Percentiles rank a stretch among this genome's conserved stretches.
Conservation (phyloP, 352 stramenopile species). For the Pythium angustatum region DNA sequence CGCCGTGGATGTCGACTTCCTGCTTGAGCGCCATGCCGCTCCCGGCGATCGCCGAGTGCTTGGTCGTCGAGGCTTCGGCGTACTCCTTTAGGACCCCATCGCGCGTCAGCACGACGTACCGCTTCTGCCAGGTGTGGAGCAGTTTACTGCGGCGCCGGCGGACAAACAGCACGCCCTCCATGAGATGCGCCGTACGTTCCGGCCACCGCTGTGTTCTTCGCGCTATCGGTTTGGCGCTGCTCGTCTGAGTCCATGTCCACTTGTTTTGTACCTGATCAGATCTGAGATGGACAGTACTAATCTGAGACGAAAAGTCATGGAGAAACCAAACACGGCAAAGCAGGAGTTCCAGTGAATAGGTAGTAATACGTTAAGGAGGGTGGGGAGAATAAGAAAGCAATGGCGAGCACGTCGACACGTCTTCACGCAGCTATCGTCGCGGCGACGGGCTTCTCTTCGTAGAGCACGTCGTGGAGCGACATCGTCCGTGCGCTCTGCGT, state of each 20-base stretch:
- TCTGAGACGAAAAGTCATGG: constrained; percentile 2
- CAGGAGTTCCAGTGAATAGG: not conserved
- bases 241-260: constrained; percentile 16
- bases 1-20: constrained; percentile 42
- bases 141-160: constrained; percentile 54
- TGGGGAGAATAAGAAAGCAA: not conserved
- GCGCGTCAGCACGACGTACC: constrained; percentile 62
- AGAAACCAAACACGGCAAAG: not conserved
- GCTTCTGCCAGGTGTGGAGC: constrained; percentile 67
- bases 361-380: constrained; percentile 3
- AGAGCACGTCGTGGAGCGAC: constrained; percentile 22
- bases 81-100: constrained; percentile 56
- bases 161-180: constrained; percentile 63
- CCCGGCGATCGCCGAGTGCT: constrained; percentile 23
- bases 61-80: constrained; percentile 28
- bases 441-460: constrained; percentile 22
- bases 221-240: too few species aligned
- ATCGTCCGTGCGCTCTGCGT: constrained; percentile 14
- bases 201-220: too few species aligned
- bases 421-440: constrained; percentile 19
- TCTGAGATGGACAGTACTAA: constrained; percentile 13
- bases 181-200: too few species aligned
- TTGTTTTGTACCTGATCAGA: constrained; percentile 15
- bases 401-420: not conserved
- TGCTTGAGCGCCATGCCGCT: constrained; percentile 55